Evolutionary conservation across 2,329 filamentous ascomycete genomes (phyloP).

Genomic region (Cercospora zeae-maydis): DNA sequence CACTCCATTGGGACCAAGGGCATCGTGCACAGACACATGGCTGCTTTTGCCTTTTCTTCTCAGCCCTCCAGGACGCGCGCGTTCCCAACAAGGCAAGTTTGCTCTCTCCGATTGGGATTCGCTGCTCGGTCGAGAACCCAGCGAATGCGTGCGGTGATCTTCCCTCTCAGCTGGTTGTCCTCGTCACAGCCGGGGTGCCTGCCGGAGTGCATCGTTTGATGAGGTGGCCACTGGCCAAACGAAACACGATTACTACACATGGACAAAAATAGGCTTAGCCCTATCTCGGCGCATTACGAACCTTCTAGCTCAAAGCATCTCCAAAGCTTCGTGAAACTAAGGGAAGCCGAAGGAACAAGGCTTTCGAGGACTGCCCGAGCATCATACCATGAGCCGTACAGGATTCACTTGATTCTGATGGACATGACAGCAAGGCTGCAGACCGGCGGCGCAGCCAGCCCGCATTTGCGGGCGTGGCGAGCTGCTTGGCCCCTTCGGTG

Average conservation of each 20-base stretch:
- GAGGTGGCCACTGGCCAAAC: neutral
- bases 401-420: neutral
- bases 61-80: neutral
- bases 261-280: constrained; percentile 11
- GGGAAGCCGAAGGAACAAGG: neutral
- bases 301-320: constrained; percentile 10
- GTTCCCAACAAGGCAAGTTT: neutral
- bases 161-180: neutral
- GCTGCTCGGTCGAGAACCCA: neutral
- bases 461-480: neutral
- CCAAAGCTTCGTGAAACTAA: constrained; percentile 2
- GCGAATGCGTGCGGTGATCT: neutral
- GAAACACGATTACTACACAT: constrained; percentile 11
- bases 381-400: neutral
- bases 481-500: neutral
- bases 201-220: neutral
- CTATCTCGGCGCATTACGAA: constrained; percentile 3
- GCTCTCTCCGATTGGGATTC: neutral
- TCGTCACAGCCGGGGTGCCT: neutral
- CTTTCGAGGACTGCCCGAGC: neutral
- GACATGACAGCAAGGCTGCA: neutral
- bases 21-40: neutral
- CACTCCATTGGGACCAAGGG: constrained; percentile 1
- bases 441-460: neutral
- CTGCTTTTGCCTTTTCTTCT: neutral